phyloP scores from a whole-genome alignment of 495 filamentous ascomycete species.

The Hypoxylon fragiforme region DNA sequence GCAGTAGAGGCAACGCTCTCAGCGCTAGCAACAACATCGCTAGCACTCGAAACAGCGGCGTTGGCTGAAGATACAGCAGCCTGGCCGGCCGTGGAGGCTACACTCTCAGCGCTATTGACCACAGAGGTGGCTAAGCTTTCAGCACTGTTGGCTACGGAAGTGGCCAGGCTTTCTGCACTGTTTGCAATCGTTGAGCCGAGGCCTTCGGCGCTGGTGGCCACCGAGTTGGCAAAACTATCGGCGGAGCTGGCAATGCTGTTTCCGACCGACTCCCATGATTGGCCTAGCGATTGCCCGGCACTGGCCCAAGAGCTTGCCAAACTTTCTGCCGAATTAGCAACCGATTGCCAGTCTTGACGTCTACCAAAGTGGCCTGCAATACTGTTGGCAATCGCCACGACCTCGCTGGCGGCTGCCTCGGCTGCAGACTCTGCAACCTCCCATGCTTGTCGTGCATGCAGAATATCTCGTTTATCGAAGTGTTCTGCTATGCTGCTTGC shows the following conservation, averaged over 20 bases:
- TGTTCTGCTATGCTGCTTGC: constrained; percentile 10
- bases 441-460: background rate
- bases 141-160: constrained; percentile 13
- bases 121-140: constrained; percentile 3
- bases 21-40: constrained; percentile 9
- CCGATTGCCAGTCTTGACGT: constrained; percentile 29
- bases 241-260: constrained; percentile 18
- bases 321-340: constrained; percentile 21
- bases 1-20: constrained; percentile 23
- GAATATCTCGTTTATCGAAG: background rate
- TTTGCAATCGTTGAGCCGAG: background rate
- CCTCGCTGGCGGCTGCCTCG: background rate
- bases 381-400: constrained; percentile 1
- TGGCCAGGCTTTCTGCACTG: constrained; percentile 16
- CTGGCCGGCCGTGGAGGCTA: background rate
- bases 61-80: constrained; percentile 6
- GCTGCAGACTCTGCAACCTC: background rate
- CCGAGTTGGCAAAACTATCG: constrained; percentile 16
- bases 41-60: constrained; percentile 8
- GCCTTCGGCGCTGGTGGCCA: constrained; percentile 10
- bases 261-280: constrained; percentile 10
- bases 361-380: constrained; percentile 10
- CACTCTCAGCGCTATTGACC: constrained; percentile 10
- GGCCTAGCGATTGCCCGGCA: constrained; percentile 21
- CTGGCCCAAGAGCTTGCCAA: constrained; percentile 21